Evolutionary conservation across 257 asterid species (phyloP), one percentile per base, ranked within the genome.

Genomic region (Perilla frutescens): DNA sequence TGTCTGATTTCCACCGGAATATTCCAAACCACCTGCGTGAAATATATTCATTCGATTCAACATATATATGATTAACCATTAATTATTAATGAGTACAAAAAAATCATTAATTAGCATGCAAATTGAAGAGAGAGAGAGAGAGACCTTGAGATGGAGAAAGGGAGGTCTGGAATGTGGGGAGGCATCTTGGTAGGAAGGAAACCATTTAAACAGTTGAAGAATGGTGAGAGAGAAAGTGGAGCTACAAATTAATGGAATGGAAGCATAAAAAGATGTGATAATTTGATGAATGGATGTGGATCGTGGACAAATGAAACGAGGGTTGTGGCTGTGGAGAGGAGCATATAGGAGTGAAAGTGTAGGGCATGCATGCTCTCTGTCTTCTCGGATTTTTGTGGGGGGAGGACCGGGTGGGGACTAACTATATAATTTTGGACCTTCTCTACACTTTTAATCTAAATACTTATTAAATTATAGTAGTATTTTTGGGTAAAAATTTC

Each of bases 11-110:
- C 73, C 84, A 85, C 72, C 85, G 72, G 82, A 81, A 81, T 75
- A 83, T 53, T 71, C 93, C 93, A 81, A 87, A 85, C 96, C 95
- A 86, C 91, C 98, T 90, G 85, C 40, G 31, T 4, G 37, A 20
- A 20, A 20, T 20, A 20, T 20, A 20, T 20, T 20, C 37, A 34
- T 2, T 34, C 37, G 4, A 34, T 34, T 34, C 37, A 34, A 34
- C 26, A 1, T 20, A 20, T 20, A 1, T 20, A 20, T 20, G 26
- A 20, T 20, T 20, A 20, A 20, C 26, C 26, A 20, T 20, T 20
- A 20, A 20, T 20, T 20, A 20, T 20, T 20, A 20, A 20, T 20
- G 26, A 20, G 26, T 20, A 2, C 6, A 1, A 5, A 41, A 6
- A 41, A 0, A 4, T 43, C 48, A 4, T 40, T 8, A 40, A 40